Evolutionary conservation across 1,284 basidiomycete species (phyloP), one percentile per base, ranked within the genome.

Genomic region (Gymnopus androsaceus): DNA sequence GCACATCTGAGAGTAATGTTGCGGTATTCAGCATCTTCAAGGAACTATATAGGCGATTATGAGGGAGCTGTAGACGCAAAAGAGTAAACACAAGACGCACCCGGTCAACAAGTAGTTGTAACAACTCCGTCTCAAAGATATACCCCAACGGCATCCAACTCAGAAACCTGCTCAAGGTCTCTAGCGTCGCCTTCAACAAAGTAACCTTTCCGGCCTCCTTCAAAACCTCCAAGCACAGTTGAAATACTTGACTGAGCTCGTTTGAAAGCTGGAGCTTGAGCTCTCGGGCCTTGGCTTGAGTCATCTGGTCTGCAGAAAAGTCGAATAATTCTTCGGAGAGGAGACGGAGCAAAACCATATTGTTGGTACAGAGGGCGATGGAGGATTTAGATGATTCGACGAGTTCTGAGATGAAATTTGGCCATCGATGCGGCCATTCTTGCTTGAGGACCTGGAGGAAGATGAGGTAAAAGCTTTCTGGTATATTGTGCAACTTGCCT

Each of bases 391-490:
- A 98, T 6, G 96, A 98, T 61, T 95, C 90, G 58, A 99, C 95
- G 56, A 99, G 92, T 70, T 99, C 97, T 8, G 94, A 89, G 68
- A 99, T 98, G 79, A 99, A 99, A 12, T 85, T 91, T 25, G 96
- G 95, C 97, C 97, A 99, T 67, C 98, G 95, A 71, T 98, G 94
- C 19, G 96, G 97, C 97, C 97, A 99, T 71, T 98, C 97, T 79
- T 99, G 97, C 76, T 99, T 99, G 64, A 99, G 80, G 61, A 99
- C 97, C 93, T 98, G 41, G 14, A n/a, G 17, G 46, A 4, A 51
- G 14, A 55, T 2, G 14, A 37, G 8, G 19, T 28, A 19, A 2
- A 2, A 14, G 30, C 42, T 38, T 23, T 15, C 34, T 46, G 6
- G 8, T 25, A 30, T 4, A 37, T 40, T 1, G n/a, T 74, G n/a